Evolutionary conservation across 2,329 filamentous ascomycete species (phyloP), one percentile per base, ranked within the genome.

Genomic region (Scortechinia acanthostroma): DNA sequence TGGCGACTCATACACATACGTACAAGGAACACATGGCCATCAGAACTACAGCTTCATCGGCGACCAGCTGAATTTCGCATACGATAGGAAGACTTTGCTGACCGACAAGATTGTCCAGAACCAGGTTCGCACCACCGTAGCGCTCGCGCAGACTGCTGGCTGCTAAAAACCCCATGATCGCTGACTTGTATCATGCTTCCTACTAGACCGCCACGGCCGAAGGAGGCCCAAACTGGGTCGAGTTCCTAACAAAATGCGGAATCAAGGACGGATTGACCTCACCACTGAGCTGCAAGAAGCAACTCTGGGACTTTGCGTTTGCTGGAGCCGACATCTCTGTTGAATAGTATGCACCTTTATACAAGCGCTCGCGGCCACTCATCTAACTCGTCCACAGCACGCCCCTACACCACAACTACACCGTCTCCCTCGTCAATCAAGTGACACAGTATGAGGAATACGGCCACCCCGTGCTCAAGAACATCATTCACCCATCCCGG

Each of bases 241-340:
- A n/a, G n/a, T n/a, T n/a, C n/a, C n/a, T n/a, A n/a, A n/a, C n/a
- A n/a, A n/a, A n/a, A n/a, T n/a, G n/a, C n/a, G n/a, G n/a, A n/a
- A n/a, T n/a, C n/a, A n/a, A n/a, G n/a, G n/a, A n/a, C n/a, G n/a
- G n/a, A n/a, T n/a, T n/a, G n/a, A n/a, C n/a, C n/a, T n/a, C n/a
- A n/a, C n/a, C n/a, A n/a, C n/a, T n/a, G n/a, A n/a, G n/a, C n/a
- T n/a, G n/a, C n/a, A n/a, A n/a, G n/a, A n/a, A n/a, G n/a, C n/a
- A n/a, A n/a, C n/a, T n/a, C n/a, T n/a, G 74, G 74, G 68, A 77
- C 46, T 77, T 77, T 51, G 73, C 74, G 1, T 77, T 76, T 48
- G 73, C 70, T 1, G 74, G 74, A 2, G 64, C 71, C 1, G 70
- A 77, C 46, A 65, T 75, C 16, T 68, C 68, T 4, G 59, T 59